Evolutionary conservation across 371 early-diverging fungal species (phyloP), one percentile per base, ranked within the genome.

Genomic region (Haplosporangium sp.): DNA sequence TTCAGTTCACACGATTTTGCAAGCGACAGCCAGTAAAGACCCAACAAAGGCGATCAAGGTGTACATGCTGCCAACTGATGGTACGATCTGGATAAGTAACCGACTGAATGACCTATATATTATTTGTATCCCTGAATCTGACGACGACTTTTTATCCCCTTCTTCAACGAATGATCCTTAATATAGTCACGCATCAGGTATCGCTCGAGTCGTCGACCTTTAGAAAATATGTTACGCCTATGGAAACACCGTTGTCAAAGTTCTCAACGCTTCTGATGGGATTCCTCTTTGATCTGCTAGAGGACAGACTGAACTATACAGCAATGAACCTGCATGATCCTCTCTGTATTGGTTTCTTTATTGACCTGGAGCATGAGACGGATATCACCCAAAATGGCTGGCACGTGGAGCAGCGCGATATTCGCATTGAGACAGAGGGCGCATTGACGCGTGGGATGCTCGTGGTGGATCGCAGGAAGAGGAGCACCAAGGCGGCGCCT

Each of bases 401-500:
- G 74, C 37, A 58, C 5, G 69, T 73, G 16, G 64, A 83, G 55
- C 80, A 80, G 55, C 67, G 76, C 13, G 86, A 87, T 48, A 53
- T 85, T 38, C 83, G 81, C 29, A 81, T 87, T 23, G 88, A 87
- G 64, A 67, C 80, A 0, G 72, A 74, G 23, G 88, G 86, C 6
- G 48, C 51, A 1, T 82, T 84, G 65, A 86, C 86, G 0, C 64
- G 81, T 14, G 88, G 88, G 5, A 87, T 87, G 87, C 56, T 82
- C 16, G 70, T 79, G 37, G 63, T 82, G 14, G 88, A 87, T 51
- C 72, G 80, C 14, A 80, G 86, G 18, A 37, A 16, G 18, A 54
- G 36, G 64, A 64, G 69, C 38, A 69, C 53, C 21, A 74, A 52
- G 65, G 38, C n/a, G 9, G 82, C 83, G 46, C 60, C 63, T 10